Evolutionary conservation across 2,329 filamentous ascomycete species (phyloP), one percentile per base, ranked within the genome.

Genomic region (Fusarium tjaetaba): DNA sequence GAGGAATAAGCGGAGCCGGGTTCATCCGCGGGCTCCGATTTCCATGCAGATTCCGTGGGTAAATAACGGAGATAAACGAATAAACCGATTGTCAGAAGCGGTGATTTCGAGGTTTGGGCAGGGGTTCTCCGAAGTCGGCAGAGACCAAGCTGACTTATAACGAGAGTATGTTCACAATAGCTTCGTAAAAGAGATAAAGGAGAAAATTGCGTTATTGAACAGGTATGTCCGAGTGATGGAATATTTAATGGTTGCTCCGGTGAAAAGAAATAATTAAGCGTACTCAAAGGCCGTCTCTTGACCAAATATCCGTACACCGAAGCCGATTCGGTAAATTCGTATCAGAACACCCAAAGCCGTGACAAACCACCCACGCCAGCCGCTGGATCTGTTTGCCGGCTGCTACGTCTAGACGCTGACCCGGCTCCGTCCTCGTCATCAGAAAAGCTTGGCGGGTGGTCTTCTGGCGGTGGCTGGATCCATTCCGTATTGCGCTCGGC

Each of bases 271-370:
- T 2, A 38, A 28, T 22, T 7, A 16, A 10, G 15, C 14, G 14
- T n/a, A 18, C 6, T 20, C 24, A 24, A 26, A 52, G 14, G n/a
- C 20, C 20, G 24, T 18, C 22, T 16, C 20, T 9, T 7, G 26
- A 20, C 13, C n/a, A 13, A 38, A 59, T 28, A n/a, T 48, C 26
- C 20, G 20, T 30, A 30, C 32, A 24, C 41, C 55, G 41, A 49
- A 22, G 18, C 36, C 24, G n/a, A 34, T 10, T 58, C 55, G 55
- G 55, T 0, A 7, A 58, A 60, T 41, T 41, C 18, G 7, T 16
- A 55, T 61, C n/a, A 61, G 9, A 61, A 34, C n/a, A 61, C 58
- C 48, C 58, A 61, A 61, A 61, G 58, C 9, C 58, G 28, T 15
- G 58, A 61, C n/a, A 61, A 13, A 20, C 58, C 58, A 11, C 58